These are phyloP conservation scores for Asterochloris sp. DNA, from an alignment of 139 green algal species.

Conservation along the genomic window DNA sequence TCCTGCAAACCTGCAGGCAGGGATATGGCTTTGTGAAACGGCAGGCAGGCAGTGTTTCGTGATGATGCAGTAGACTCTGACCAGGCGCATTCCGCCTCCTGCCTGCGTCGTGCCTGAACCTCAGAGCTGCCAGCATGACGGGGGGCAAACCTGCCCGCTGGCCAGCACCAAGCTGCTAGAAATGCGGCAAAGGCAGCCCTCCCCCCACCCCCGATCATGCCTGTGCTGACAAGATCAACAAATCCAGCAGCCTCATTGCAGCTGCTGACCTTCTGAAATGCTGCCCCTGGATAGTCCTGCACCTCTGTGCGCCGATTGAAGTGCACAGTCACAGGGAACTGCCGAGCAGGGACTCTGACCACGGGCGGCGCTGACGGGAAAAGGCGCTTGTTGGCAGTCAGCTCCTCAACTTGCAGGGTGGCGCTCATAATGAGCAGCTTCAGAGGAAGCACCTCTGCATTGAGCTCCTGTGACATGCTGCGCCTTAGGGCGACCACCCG, in stretches of 20 bases:
- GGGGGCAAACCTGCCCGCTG: too few species aligned
- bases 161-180: too few species aligned
- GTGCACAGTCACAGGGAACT: constrained; percentile 93
- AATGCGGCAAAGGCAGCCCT: too few species aligned
- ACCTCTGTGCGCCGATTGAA: constrained; percentile 84
- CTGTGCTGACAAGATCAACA: too few species aligned
- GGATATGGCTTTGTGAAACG: too few species aligned
- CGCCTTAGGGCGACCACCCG: constrained; percentile 79
- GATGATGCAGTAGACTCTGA: background rate
- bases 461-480: constrained; percentile 39
- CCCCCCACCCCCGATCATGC: too few species aligned
- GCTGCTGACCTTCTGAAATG: constrained; percentile 67
- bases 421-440: constrained; percentile 98
- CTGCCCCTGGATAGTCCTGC: constrained; percentile 78
- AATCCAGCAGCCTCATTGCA: too few species aligned
- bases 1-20: constrained; percentile 47
- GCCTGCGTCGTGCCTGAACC: too few species aligned
- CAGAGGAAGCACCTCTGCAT: constrained; percentile 49
- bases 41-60: background rate
- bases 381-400: constrained; percentile 73
- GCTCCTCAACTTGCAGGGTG: constrained; percentile 83
- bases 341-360: constrained; percentile 69
- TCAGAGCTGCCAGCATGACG: too few species aligned
- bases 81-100: background rate
- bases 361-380: constrained; percentile 75